Evolutionary conservation across 176 grass and related monocot species (phyloP).

Genomic region (Oryza australiensis): DNA sequence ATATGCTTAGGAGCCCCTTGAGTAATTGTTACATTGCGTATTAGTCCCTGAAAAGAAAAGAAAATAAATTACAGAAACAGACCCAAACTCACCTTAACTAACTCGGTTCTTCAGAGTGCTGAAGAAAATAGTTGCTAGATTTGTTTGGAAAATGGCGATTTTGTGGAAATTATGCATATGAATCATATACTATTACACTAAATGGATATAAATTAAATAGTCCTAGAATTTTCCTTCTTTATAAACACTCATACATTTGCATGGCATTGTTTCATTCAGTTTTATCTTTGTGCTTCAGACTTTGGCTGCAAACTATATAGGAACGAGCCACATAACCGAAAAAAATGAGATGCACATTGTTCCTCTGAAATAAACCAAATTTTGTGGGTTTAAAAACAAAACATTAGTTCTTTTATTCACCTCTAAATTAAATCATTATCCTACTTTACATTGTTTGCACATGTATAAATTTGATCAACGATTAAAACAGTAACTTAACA

Average conservation of each 20-base stretch:
- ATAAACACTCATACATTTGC: no score
- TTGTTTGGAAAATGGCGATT: no score
- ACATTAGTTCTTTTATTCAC: not conserved
- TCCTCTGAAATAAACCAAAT: not conserved
- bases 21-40: not conserved
- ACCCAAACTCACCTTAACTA: not conserved
- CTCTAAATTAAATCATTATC: not conserved
- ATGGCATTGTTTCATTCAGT: not conserved
- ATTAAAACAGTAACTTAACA: not conserved
- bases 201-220: not conserved
- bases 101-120: no score
- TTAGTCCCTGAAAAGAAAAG: not conserved
- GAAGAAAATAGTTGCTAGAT: no score
- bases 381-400: not conserved
- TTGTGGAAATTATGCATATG: no score
- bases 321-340: not conserved
- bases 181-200: no score
- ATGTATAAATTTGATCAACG: not conserved
- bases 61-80: not conserved
- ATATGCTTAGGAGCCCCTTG: not conserved
- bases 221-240: not conserved
- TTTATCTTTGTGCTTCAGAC: not conserved
- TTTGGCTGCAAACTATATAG: not conserved
- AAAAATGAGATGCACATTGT: not conserved
- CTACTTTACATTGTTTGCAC: not conserved